These are phyloP conservation scores for Ophiostoma montium DNA, from an alignment of 2,329 filamentous ascomycete species.

Conservation along the genomic window DNA sequence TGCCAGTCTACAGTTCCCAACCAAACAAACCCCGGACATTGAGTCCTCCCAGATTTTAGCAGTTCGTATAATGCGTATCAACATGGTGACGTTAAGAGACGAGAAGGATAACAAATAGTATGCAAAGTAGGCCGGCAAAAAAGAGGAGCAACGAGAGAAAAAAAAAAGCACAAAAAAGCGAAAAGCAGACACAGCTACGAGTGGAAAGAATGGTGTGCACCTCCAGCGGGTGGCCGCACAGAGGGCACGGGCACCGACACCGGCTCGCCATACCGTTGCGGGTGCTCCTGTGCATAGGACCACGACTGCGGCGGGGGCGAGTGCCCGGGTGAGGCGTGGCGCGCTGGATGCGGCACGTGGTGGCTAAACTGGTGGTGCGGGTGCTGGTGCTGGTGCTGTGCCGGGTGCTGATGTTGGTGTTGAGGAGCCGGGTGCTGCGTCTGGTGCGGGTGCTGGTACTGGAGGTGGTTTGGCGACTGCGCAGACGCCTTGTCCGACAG, in stretches of 20 bases:
- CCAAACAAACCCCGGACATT: not conserved
- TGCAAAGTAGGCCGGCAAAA: not conserved
- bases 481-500: slow-evolving; percentile 16
- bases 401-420: not conserved
- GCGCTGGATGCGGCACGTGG: not conserved
- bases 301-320: not conserved
- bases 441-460: not conserved
- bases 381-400: not conserved
- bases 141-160: not conserved
- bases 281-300: not conserved
- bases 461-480: not conserved
- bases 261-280: not conserved
- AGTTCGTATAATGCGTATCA: not conserved
- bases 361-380: not conserved
- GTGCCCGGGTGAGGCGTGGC: not conserved
- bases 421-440: not conserved
- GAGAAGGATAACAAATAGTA: not conserved
- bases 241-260: not conserved
- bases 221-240: not conserved
- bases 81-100: not conserved
- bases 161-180: not conserved
- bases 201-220: not conserved
- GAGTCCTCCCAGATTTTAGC: not conserved
- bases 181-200: not conserved
- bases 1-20: not conserved